Conservation (phyloP, 75 land plant genomes). For the Ceratopteris richardii region DNA sequence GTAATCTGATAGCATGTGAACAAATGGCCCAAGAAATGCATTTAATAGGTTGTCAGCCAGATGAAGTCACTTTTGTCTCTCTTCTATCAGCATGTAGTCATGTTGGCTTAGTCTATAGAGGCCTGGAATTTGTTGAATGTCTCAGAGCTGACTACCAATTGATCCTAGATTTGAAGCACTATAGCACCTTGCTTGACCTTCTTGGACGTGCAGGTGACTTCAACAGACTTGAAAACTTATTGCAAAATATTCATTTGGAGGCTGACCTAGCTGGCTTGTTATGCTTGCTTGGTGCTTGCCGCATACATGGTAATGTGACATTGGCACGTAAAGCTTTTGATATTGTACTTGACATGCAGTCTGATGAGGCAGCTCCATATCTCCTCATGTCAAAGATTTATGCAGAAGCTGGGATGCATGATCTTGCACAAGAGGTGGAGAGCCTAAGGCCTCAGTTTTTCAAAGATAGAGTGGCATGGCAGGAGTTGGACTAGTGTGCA, state of each 20-base stretch:
- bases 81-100: constrained; percentile 2
- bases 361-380: background rate
- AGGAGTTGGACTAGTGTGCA: too few species aligned
- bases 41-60: background rate
- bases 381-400: background rate
- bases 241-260: constrained; percentile 22
- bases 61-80: background rate
- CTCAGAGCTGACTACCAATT: background rate
- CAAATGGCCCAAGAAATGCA: constrained; percentile 3
- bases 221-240: constrained; percentile 11
- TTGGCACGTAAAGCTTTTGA: constrained; percentile 8
- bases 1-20: background rate
- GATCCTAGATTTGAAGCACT: background rate
- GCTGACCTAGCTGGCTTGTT: constrained; percentile 31
- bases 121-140: background rate
- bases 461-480: background rate
- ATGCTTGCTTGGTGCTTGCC: constrained; percentile 37
- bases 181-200: background rate
- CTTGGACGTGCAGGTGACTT: constrained; percentile 2
- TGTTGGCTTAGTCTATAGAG: background rate
- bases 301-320: constrained; percentile 20
- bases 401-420: background rate
- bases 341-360: background rate
- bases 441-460: background rate
- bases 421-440: constrained; percentile 1